Conservation (phyloP, 1,139 yeast genomes). For the Suhomyces guaymorum region DNA sequence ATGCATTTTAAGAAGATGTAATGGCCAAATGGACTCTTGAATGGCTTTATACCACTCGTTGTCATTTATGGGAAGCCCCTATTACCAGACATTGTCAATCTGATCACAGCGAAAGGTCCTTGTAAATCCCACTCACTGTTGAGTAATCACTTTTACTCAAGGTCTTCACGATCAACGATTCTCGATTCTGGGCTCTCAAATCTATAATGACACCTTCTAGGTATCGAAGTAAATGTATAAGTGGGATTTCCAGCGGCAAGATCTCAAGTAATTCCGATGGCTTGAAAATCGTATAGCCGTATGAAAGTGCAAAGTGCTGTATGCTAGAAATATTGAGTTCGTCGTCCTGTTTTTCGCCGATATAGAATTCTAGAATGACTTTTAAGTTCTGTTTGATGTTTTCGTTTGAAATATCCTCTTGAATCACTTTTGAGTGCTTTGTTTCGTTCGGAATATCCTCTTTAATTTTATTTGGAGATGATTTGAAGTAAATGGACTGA, state of each 20-base stretch:
- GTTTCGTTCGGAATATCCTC: no score
- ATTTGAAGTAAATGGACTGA: constrained; percentile 19
- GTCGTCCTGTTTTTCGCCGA: constrained; percentile 14
- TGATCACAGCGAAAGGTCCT: constrained; percentile 10
- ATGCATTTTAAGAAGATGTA: no score
- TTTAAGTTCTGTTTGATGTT: no score
- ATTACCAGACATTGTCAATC: no score
- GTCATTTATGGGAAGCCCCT: no score
- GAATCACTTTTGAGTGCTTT: no score
- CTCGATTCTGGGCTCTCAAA: constrained; percentile 23
- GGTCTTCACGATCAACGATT: constrained; percentile 27
- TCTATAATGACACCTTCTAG: constrained; percentile 25
- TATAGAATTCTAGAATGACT: constrained; percentile 27
- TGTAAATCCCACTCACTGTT: constrained; percentile 17
- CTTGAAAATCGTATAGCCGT: constrained; percentile 23
- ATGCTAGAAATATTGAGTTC: constrained; percentile 23
- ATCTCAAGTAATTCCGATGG: constrained; percentile 29
- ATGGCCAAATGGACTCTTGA: no score
- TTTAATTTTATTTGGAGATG: constrained; percentile 13
- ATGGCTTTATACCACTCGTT: no score
- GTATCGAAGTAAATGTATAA: constrained; percentile 33
- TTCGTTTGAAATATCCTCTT: no score
- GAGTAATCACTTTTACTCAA: constrained; percentile 32
- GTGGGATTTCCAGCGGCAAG: constrained; percentile 36
- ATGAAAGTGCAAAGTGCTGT: constrained; percentile 32